Conservation (phyloP, 371 early-diverging fungal species). For the Entomophthora muscae region DNA sequence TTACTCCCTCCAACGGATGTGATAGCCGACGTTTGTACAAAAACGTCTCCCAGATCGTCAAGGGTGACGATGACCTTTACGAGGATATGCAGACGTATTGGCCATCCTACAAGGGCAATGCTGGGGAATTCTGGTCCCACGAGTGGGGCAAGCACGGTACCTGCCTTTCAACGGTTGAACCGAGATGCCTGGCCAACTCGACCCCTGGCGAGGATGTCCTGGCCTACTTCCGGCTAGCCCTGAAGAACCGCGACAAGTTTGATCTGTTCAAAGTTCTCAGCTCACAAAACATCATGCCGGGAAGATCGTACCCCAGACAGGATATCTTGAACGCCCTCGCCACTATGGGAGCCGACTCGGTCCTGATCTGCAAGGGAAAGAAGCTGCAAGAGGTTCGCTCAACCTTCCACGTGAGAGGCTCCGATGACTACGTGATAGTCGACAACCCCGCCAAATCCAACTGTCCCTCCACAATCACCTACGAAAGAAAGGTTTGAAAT, state of each 20-base stretch:
- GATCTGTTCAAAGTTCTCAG: conserved; percentile 23
- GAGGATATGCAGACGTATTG: conserved; percentile 44
- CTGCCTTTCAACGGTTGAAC: conserved; percentile 37
- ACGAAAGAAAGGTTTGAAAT: no score
- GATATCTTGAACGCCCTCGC: not conserved
- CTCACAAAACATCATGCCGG: conserved; percentile 22
- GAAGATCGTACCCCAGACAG: conserved; percentile 7
- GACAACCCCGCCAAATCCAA: no score
- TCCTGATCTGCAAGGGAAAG: not conserved
- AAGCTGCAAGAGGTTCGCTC: not conserved
- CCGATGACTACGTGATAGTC: not conserved
- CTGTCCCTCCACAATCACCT: no score
- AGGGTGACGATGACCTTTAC: conserved; percentile 17
- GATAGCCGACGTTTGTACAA: conserved; percentile 33
- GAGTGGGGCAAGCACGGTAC: conserved; percentile 74
- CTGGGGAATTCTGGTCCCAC: conserved; percentile 26
- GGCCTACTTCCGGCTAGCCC: conserved; percentile 24
- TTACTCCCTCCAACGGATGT: conserved; percentile 41
- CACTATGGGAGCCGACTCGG: not conserved
- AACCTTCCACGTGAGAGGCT: not conserved
- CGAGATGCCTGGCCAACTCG: conserved; percentile 22
- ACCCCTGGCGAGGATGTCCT: conserved; percentile 23
- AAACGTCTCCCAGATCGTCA: conserved; percentile 26
- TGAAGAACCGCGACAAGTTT: conserved; percentile 20
- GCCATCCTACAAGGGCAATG: conserved; percentile 47